Evolutionary conservation across 2,329 filamentous ascomycete genomes (phyloP).

Genomic region (Lachnellula arida): DNA sequence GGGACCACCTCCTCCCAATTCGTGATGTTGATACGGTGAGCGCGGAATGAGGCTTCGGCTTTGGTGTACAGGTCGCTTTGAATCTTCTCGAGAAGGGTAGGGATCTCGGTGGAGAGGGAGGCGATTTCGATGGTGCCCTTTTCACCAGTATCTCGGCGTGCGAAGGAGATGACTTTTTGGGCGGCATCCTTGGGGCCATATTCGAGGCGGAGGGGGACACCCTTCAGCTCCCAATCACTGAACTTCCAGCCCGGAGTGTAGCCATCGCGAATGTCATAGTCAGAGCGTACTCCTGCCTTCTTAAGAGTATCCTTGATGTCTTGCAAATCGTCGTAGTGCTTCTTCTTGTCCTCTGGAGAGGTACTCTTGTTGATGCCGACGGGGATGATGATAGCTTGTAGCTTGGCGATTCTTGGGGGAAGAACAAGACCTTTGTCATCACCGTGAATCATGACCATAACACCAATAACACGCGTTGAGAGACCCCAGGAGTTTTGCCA

Average conservation of each 20-base stretch:
- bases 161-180: slow-evolving; percentile 76
- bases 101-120: slow-evolving; percentile 68
- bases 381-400: slow-evolving; percentile 82
- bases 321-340: slow-evolving; percentile 71
- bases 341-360: slow-evolving; percentile 69
- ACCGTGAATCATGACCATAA: slow-evolving; percentile 98
- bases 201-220: slow-evolving; percentile 88
- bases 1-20: slow-evolving; percentile 92
- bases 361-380: slow-evolving; percentile 91
- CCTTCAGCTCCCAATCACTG: slow-evolving; percentile 97
- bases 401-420: slow-evolving; percentile 82
- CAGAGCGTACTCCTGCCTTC: slow-evolving; percentile 69
- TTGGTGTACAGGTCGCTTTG: slow-evolving; percentile 73
- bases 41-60: slow-evolving; percentile 71
- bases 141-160: slow-evolving; percentile 80
- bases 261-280: slow-evolving; percentile 80
- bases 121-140: slow-evolving; percentile 76
- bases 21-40: slow-evolving; percentile 75
- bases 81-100: slow-evolving; percentile 81
- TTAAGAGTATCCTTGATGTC: slow-evolving; percentile 65
- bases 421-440: slow-evolving; percentile 94
- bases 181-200: slow-evolving; percentile 93
- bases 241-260: slow-evolving; percentile 97
- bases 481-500: slow-evolving; percentile 99
- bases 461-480: slow-evolving; percentile 93